A percentile compares a stretch with the other conserved stretches of the same genome.
Evolutionary conservation across 2,329 filamentous ascomycete species (phyloP).

Genomic region (Fusarium nanum): DNA sequence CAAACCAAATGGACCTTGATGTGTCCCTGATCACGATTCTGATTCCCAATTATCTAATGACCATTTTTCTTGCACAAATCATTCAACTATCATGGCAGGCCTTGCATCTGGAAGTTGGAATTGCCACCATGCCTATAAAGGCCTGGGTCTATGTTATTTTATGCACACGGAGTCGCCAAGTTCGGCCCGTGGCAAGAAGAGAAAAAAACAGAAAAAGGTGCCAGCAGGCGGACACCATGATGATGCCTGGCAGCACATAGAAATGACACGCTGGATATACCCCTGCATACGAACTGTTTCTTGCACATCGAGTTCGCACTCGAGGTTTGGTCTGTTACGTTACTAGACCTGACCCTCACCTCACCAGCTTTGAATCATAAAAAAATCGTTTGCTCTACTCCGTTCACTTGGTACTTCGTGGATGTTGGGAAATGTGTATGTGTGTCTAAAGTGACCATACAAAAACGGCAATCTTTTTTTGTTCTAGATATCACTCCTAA

Average conservation of each 20-base stretch:
- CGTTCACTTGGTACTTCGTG: slow-evolving; percentile 25
- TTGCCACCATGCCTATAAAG: slow-evolving; percentile 40
- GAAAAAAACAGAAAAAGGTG: slow-evolving; percentile 33
- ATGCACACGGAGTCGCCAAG: slow-evolving; percentile 37
- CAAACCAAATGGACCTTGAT: slow-evolving; percentile 21
- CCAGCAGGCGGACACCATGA: slow-evolving; percentile 40
- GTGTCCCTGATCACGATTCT: slow-evolving; percentile 29
- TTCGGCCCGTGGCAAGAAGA: slow-evolving; percentile 30
- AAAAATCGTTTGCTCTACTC: slow-evolving; percentile 40
- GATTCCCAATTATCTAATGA: slow-evolving; percentile 45
- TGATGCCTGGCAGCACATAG: slow-evolving; percentile 46
- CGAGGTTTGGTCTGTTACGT: slow-evolving; percentile 45
- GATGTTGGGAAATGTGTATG: slow-evolving; percentile 21
- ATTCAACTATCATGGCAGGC: slow-evolving; percentile 46
- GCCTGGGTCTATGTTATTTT: slow-evolving; percentile 35
- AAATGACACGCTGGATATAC: slow-evolving; percentile 50
- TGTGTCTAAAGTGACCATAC: slow-evolving; percentile 18
- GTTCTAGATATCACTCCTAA: slow-evolving; percentile 9
- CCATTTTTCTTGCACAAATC: slow-evolving; percentile 43
- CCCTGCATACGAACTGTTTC: slow-evolving; percentile 47
- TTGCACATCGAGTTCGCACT: slow-evolving; percentile 43
- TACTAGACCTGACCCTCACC: slow-evolving; percentile 43
- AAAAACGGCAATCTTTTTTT: slow-evolving; percentile 7
- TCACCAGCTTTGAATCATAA: slow-evolving; percentile 46
- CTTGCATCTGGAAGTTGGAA: slow-evolving; percentile 45